phyloP scores from a whole-genome alignment of 192 early-diverging fungal genomes.

The Coemansia sp. region DNA sequence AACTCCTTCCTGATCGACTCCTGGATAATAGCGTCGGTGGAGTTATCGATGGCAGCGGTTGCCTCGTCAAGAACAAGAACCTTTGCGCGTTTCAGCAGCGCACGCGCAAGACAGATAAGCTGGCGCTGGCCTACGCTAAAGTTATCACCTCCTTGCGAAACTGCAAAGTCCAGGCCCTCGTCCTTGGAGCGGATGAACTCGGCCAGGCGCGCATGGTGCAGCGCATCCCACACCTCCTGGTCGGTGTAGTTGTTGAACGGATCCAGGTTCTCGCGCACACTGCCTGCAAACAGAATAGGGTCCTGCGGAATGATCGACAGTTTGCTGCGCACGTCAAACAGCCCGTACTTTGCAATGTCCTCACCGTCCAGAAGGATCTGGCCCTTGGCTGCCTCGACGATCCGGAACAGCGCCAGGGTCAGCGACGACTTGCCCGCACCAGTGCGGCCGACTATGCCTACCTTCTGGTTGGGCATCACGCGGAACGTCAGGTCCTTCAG shows the following conservation, averaged over 20 bases:
- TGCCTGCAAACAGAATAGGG: conserved; percentile 68
- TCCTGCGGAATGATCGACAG: conserved; percentile 84
- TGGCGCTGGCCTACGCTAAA: conserved; percentile 84
- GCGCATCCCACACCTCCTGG: conserved; percentile 56
- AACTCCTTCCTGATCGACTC: conserved; percentile 64
- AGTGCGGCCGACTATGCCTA: no score
- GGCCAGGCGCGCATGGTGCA: conserved; percentile 59
- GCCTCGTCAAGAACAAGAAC: conserved; percentile 73
- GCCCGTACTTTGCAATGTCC: conserved; percentile 70
- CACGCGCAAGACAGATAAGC: conserved; percentile 67
- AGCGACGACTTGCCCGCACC: conserved; percentile 83
- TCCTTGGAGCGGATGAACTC: conserved; percentile 24
- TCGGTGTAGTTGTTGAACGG: conserved; percentile 74
- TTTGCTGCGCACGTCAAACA: conserved; percentile 69
- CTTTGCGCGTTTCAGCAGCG: conserved; percentile 49
- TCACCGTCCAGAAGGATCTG: conserved; percentile 76
- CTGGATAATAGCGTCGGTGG: conserved; percentile 61
- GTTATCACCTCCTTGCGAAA: conserved; percentile 65
- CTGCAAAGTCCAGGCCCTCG: conserved; percentile 32
- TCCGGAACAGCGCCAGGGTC: conserved; percentile 73
- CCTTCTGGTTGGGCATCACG: conserved; percentile 55
- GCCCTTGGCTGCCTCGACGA: conserved; percentile 66
- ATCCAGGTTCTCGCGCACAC: conserved; percentile 83
- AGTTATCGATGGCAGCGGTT: conserved; percentile 51
- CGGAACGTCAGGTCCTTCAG: conserved; percentile 47